These are phyloP conservation scores for Trametes punicea DNA, from an alignment of 768 basidiomycete species.

Conservation along the genomic window DNA sequence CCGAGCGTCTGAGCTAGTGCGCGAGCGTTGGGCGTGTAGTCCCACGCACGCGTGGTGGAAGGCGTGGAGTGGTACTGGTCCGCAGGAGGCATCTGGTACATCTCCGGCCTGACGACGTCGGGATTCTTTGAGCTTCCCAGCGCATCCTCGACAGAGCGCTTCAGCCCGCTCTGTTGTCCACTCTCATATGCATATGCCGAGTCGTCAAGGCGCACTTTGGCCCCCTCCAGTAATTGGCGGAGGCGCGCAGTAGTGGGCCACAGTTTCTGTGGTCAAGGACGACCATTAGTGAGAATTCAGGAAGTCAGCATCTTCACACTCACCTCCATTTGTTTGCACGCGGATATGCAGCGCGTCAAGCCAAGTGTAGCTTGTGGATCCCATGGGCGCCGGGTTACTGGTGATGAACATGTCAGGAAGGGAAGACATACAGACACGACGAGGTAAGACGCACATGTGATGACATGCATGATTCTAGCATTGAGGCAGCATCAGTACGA, in stretches of 20 bases:
- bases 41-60: neutral
- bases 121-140: slow-evolving; percentile 18
- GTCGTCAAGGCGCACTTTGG: slow-evolving; percentile 49
- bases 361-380: slow-evolving; percentile 68
- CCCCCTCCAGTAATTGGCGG: slow-evolving; percentile 65
- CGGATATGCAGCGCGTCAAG: slow-evolving; percentile 59
- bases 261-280: slow-evolving; percentile 39
- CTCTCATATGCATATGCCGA: slow-evolving; percentile 4
- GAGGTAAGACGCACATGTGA: slow-evolving; percentile 50
- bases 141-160: slow-evolving; percentile 26
- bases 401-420: slow-evolving; percentile 8
- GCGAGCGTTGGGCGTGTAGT: slow-evolving; percentile 5
- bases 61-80: neutral
- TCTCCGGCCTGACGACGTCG: slow-evolving; percentile 13
- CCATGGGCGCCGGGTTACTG: slow-evolving; percentile 72
- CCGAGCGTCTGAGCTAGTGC: slow-evolving; percentile 15
- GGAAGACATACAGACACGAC: slow-evolving; percentile 7
- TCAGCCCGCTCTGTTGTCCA: slow-evolving; percentile 10
- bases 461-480: slow-evolving; percentile 72
- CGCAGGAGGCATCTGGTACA: slow-evolving; percentile 3
- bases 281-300: neutral
- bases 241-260: slow-evolving; percentile 72
- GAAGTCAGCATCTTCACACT: too few relatives aligned
- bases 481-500: slow-evolving; percentile 9
- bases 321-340: slow-evolving; percentile 68